A percentile compares a stretch with the other conserved stretches of the same genome.
phyloP scores from a whole-genome alignment of 176 grass and related monocot genomes.

The Raddia distichophylla region DNA sequence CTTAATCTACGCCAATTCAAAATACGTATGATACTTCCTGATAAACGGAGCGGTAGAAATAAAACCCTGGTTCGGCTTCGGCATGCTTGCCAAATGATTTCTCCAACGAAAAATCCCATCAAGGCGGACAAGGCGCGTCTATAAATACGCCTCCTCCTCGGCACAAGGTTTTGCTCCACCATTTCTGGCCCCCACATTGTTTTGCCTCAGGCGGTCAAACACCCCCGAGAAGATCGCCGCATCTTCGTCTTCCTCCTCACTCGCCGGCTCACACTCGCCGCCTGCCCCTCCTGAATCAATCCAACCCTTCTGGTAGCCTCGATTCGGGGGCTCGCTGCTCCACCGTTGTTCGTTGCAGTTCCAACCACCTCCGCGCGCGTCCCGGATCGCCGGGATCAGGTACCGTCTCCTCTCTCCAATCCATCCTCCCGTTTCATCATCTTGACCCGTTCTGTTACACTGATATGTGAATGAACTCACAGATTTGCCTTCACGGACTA shows the following conservation, averaged over 20 bases:
- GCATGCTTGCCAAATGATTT: too few species aligned
- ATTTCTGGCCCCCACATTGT: background rate
- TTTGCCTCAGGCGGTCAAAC: too few species aligned
- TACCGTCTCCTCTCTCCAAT: background rate
- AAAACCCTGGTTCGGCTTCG: too few species aligned
- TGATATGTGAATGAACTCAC: background rate
- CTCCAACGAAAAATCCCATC: too few species aligned
- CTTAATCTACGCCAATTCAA: too few species aligned
- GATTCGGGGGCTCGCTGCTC: background rate
- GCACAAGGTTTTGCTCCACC: background rate
- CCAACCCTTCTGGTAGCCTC: background rate
- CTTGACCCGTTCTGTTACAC: background rate
- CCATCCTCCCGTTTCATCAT: background rate
- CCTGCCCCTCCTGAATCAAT: too few species aligned
- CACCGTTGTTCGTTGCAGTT: background rate
- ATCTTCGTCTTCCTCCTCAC: background rate
- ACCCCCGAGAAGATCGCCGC: too few species aligned
- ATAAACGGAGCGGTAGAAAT: too few species aligned
- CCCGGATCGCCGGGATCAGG: constrained; percentile 30
- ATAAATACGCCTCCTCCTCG: background rate
- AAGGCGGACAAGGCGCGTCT: too few species aligned
- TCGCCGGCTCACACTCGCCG: background rate
- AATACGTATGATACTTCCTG: too few species aligned
- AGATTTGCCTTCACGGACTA: background rate
- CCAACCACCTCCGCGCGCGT: background rate